Percentiles rank a stretch among this genome's conserved stretches.
Evolutionary conservation across 1,139 yeast species (phyloP).

Genomic region (Yamadazyma atlantica): DNA sequence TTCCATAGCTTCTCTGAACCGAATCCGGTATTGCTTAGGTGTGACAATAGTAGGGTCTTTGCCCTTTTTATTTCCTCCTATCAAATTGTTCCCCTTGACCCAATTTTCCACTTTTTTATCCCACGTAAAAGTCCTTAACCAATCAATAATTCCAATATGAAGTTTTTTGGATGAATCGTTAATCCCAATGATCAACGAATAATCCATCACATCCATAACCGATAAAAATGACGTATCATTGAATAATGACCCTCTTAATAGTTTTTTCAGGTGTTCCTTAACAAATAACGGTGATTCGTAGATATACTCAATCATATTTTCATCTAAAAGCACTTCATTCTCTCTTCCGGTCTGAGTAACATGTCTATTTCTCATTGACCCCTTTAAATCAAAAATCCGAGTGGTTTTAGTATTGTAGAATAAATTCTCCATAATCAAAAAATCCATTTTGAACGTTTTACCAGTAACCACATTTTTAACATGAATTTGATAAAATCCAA

Average conservation of each 20-base stretch:
- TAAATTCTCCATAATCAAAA: slow-evolving; percentile 92
- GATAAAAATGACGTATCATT: slow-evolving; percentile 93
- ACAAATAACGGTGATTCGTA: slow-evolving; percentile 96
- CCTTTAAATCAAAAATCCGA: slow-evolving; percentile 91
- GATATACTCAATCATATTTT: slow-evolving; percentile 96
- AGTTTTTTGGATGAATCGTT: slow-evolving; percentile 60
- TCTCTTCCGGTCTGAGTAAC: slow-evolving; percentile 95
- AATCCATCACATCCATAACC: slow-evolving; percentile 99
- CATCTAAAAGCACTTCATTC: slow-evolving; percentile 92
- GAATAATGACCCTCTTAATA: slow-evolving; percentile 84
- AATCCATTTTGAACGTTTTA: slow-evolving; percentile 80
- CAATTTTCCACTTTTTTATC: slow-evolving; percentile 97
- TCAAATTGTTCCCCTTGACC: slow-evolving; percentile 92
- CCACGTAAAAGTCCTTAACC: slow-evolving; percentile 96
- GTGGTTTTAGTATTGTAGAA: slow-evolving; percentile 83
- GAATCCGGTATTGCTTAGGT: slow-evolving; percentile 88
- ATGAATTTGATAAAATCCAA: slow-evolving; percentile 93
- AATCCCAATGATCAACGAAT: slow-evolving; percentile 90
- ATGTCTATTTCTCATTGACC: slow-evolving; percentile 96
- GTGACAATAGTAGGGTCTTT: slow-evolving; percentile 97
- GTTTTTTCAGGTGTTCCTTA: slow-evolving; percentile 84
- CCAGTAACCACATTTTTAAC: slow-evolving; percentile 77
- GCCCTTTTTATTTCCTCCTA: slow-evolving; percentile 73
- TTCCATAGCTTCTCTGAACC: slow-evolving; percentile 98
- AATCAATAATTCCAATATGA: slow-evolving; percentile 94